These are phyloP conservation scores for Acacia concinna DNA, from an alignment of 331 rosid genomes.

Conservation along the genomic window DNA sequence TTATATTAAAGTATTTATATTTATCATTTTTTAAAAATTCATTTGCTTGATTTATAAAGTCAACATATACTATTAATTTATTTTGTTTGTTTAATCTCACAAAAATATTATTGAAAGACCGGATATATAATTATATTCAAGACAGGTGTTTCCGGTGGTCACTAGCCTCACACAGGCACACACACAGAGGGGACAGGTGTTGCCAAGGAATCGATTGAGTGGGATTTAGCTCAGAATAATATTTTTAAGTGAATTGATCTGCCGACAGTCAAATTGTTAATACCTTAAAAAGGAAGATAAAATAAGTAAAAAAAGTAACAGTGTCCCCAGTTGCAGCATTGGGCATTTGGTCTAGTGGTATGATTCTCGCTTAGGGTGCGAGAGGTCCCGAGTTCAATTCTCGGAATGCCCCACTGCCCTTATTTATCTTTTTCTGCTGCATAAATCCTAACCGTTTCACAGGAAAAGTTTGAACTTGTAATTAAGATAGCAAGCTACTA, in stretches of 20 bases:
- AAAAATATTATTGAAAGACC: no score
- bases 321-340: fast-evolving
- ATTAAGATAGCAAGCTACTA: constrained; percentile 22
- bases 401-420: constrained; percentile 51
- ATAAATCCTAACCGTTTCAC: background rate
- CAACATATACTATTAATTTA: no score
- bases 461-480: background rate
- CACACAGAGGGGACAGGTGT: background rate
- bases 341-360: constrained; percentile 24
- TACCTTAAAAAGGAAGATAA: no score
- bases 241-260: background rate
- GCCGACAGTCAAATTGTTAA: background rate
- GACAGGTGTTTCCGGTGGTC: no score
- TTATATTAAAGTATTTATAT: no score
- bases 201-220: background rate
- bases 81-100: no score
- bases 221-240: background rate
- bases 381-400: constrained; percentile 76
- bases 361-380: constrained; percentile 58
- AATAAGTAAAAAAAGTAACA: no score
- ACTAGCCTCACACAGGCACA: no score
- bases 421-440: background rate
- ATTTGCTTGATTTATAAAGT: no score
- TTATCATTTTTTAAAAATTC: no score
- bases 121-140: no score